Evolutionary conservation across 2,329 filamentous ascomycete genomes (phyloP).

Genomic region (Colletotrichum eremochloae): DNA sequence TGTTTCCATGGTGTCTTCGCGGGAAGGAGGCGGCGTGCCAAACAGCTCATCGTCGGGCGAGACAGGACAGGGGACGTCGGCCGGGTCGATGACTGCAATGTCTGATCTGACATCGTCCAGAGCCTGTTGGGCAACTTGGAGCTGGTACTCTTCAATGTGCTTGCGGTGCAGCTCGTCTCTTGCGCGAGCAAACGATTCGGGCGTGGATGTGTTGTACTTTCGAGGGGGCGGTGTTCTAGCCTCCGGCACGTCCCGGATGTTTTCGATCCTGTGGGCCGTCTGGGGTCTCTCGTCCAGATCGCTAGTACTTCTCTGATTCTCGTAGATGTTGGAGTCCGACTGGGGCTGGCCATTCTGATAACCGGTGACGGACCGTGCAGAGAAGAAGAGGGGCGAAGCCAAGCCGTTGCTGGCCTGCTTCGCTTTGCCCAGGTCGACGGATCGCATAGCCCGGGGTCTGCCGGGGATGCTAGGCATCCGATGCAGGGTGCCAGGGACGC

Average conservation of each 20-base stretch:
- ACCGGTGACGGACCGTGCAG: conserved; percentile 53
- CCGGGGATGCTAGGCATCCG: conserved; percentile 46
- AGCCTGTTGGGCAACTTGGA: conserved; percentile 49
- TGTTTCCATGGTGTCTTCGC: conserved; percentile 59
- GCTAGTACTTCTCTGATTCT: conserved; percentile 51
- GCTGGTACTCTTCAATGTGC: conserved; percentile 52
- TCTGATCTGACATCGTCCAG: conserved; percentile 30
- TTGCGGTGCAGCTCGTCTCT: conserved; percentile 51
- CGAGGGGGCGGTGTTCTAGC: conserved; percentile 52
- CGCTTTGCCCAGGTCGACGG: conserved; percentile 55
- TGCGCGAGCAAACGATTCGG: conserved; percentile 56
- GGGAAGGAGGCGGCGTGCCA: conserved; percentile 49
- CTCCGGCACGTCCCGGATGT: conserved; percentile 50
- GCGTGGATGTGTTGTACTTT: conserved; percentile 54
- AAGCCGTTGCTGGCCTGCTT: conserved; percentile 48
- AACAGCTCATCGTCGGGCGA: conserved; percentile 60
- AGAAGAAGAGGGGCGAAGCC: conserved; percentile 56
- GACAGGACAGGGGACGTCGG: conserved; percentile 56
- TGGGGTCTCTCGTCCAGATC: conserved; percentile 61
- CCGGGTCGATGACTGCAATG: conserved; percentile 46
- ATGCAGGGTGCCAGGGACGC: conserved; percentile 72
- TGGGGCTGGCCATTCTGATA: conserved; percentile 60
- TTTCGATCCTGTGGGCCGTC: conserved; percentile 61
- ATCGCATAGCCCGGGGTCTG: conserved; percentile 60
- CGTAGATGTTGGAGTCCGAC: conserved; percentile 60